Percentiles rank a stretch among this genome's conserved stretches.
phyloP scores from a whole-genome alignment of 1,139 yeast genomes.

The Sugiyamaella japonica region DNA sequence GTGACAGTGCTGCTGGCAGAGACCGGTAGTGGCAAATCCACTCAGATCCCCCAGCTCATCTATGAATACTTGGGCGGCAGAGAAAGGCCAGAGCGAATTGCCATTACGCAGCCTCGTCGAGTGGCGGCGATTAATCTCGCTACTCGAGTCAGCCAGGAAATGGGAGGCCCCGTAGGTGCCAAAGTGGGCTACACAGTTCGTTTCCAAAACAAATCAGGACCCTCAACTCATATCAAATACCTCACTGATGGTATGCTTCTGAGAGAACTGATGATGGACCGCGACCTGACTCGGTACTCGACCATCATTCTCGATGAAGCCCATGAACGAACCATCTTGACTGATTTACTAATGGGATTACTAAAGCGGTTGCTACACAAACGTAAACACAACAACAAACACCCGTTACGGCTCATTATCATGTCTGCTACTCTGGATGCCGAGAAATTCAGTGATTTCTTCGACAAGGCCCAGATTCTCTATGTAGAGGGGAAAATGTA shows the following conservation, averaged over 20 bases:
- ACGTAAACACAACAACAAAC: slow-evolving; percentile 19
- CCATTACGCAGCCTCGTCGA: slow-evolving; percentile 95
- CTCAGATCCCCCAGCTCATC: slow-evolving; percentile 87
- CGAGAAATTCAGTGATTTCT: slow-evolving; percentile 78
- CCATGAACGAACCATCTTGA: slow-evolving; percentile 90
- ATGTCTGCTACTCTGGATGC: slow-evolving; percentile 99
- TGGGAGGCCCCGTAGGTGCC: slow-evolving; percentile 63
- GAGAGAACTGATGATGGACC: slow-evolving; percentile 83
- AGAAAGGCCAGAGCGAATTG: slow-evolving; percentile 57
- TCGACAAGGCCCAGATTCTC: slow-evolving; percentile 72
- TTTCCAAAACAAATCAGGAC: slow-evolving; percentile 58
- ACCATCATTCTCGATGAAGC: slow-evolving; percentile 94
- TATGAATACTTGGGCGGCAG: slow-evolving; percentile 31
- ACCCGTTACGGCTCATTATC: slow-evolving; percentile 55
- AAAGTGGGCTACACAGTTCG: slow-evolving; percentile 95
- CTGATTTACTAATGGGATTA: slow-evolving; percentile 88
- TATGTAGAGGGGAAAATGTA: slow-evolving; percentile 88
- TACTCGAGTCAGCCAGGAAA: slow-evolving; percentile 86
- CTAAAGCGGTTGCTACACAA: slow-evolving; percentile 60
- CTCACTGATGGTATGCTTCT: slow-evolving; percentile 97
- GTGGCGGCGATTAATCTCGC: slow-evolving; percentile 97
- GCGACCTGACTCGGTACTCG: slow-evolving; percentile 60
- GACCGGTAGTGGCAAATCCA: slow-evolving; percentile 96
- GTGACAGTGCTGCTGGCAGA: slow-evolving; percentile 90
- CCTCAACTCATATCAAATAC: slow-evolving; percentile 70